These are phyloP conservation scores for Chlamydomonas sp. DNA, from an alignment of 139 green algal genomes.

Conservation along the genomic window DNA sequence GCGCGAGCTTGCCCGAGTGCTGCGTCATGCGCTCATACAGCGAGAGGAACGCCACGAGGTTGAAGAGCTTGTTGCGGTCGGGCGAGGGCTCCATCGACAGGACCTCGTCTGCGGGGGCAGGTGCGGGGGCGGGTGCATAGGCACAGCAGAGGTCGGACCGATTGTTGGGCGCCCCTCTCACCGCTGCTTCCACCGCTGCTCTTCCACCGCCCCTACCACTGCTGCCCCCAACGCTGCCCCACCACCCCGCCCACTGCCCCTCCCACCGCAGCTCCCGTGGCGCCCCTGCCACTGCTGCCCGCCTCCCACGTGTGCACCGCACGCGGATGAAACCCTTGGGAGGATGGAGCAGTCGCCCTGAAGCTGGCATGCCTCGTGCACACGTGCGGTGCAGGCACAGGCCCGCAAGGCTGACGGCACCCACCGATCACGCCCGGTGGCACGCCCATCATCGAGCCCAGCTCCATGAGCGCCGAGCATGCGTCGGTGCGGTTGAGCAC, in stretches of 20 bases:
- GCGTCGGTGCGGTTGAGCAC: conserved; percentile 1
- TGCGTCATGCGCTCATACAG: conserved; percentile 16
- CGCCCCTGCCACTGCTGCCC: no score
- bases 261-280: no score
- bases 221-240: no score
- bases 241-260: no score
- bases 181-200: no score
- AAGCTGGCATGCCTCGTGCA: not conserved
- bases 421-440: not conserved
- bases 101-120: conserved; percentile 6
- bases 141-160: not conserved
- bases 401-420: not conserved
- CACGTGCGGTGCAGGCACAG: not conserved
- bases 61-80: conserved; percentile 4
- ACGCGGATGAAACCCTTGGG: not conserved
- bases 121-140: not conserved
- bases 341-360: not conserved
- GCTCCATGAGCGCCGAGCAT: conserved; percentile 9
- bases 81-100: conserved; percentile 5
- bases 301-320: no score
- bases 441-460: conserved; percentile 10
- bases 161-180: no score
- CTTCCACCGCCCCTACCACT: no score
- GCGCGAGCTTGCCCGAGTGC: conserved; percentile 7
- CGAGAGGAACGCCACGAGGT: conserved; percentile 7